Base-by-base conservation (phyloP, 2,329 filamentous ascomycete genomes). In the Teratosphaeria zuluensis region DNA sequence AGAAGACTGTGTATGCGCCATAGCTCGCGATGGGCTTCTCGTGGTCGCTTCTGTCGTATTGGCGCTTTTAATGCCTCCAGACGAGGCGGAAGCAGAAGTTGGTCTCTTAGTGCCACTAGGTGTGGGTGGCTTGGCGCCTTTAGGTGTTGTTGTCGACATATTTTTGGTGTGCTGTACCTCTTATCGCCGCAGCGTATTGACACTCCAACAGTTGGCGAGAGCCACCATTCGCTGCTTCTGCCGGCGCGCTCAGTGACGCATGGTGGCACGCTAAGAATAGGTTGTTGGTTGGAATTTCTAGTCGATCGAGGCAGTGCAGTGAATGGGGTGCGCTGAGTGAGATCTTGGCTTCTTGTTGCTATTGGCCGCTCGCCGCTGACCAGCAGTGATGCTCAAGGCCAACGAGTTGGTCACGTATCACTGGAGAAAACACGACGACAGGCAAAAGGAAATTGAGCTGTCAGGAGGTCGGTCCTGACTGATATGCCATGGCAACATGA, bases 1-100 rank as follows among this genome's bases (percentile, higher is more conserved):
- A 12, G 58, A 53, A n/a, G 56, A 59, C 19, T 59, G 38, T 33
- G 46, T 31, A 53, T 64, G 54, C 11, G 65, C 57, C 61, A 63
- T 62, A 16, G 33, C 35, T 53, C 61, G 60, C 12, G 66, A 64
- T 3, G 66, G 64, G n/a, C 62, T 64, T 28, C 61, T 57, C 38
- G 57, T 60, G 12, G 62, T 53, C 24, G 60, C 5, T 28, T 38
- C 33, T 46, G 54, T 21, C 24, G 31, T 35, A 8, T 19, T 55
- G 31, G 31, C 54, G 24, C 32, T 30, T 14, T 30, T 55, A 4
- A 38, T 14, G 35, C 33, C 33, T 6, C 24, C 24, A 16, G 54
- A 33, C 33, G 53, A 52, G 31, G 35, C 48, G 48, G 59, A 31
- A 32, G 60, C 61, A 56, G 51, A 58, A 48, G 62, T 35, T 3